Percentiles rank a stretch among this genome's conserved stretches.
These are phyloP conservation scores for Eutypa lata DNA, from an alignment of 2,329 filamentous ascomycete genomes.

Conservation along the genomic window DNA sequence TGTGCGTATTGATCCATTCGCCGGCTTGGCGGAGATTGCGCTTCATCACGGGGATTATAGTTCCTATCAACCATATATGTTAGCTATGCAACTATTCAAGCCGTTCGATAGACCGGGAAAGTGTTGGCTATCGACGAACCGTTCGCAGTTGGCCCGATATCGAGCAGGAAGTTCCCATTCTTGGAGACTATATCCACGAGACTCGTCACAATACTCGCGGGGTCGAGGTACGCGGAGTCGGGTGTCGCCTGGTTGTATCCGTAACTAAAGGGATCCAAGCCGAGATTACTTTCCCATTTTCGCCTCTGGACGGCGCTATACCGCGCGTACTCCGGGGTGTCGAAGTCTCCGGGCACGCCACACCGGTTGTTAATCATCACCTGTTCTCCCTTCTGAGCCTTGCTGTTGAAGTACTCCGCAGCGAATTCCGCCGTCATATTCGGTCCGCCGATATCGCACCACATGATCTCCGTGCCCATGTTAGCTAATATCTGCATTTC, in stretches of 20 bases:
- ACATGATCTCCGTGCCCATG: constrained; percentile 42
- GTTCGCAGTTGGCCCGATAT: constrained; percentile 50
- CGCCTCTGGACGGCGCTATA: constrained; percentile 44
- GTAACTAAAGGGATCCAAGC: constrained; percentile 56
- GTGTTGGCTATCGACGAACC: constrained; percentile 42
- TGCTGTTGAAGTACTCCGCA: constrained; percentile 38
- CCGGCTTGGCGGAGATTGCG: constrained; percentile 34
- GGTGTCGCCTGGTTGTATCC: constrained; percentile 54
- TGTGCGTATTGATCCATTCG: constrained; percentile 47
- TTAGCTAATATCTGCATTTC: constrained; percentile 41
- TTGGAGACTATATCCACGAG: constrained; percentile 52
- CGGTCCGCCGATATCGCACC: constrained; percentile 39
- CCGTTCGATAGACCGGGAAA: constrained; percentile 27
- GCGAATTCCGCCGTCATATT: constrained; percentile 36
- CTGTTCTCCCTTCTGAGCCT: constrained; percentile 36
- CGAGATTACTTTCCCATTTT: constrained; percentile 57
- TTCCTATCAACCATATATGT: neutral
- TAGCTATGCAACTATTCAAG: constrained; percentile 37
- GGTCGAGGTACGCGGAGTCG: constrained; percentile 45
- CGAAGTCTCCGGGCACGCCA: constrained; percentile 49
- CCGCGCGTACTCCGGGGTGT: constrained; percentile 53
- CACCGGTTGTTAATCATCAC: constrained; percentile 54
- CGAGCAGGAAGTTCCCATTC: constrained; percentile 53
- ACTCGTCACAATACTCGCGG: constrained; percentile 39
- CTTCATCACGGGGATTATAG: neutral